Evolutionary conservation across 2,329 filamentous ascomycete species (phyloP).

Genomic region (Apiospora marii): DNA sequence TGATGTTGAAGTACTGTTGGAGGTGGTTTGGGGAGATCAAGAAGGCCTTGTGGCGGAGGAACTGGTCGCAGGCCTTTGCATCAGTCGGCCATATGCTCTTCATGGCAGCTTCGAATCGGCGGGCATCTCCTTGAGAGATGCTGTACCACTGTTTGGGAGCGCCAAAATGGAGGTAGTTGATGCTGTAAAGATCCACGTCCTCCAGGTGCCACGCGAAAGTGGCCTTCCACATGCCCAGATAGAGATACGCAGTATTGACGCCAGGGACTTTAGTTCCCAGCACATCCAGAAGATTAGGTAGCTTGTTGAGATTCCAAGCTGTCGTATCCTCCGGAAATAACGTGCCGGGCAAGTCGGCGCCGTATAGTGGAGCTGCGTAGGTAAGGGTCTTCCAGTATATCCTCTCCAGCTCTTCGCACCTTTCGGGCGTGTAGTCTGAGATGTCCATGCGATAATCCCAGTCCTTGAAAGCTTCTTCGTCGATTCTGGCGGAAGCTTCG

Average conservation of each 20-base stretch:
- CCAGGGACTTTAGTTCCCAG: conserved; percentile 95
- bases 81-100: conserved; percentile 93
- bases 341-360: conserved; percentile 94
- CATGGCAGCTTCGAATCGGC: conserved; percentile 94
- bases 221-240: conserved; percentile 99
- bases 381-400: conserved; percentile 98
- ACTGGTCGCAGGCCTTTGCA: conserved; percentile 94
- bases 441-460: conserved; percentile 92
- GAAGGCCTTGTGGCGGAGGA: conserved; percentile 96
- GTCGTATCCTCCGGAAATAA: conserved; percentile 88
- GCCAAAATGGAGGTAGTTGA: conserved; percentile 99
- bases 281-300: conserved; percentile 92
- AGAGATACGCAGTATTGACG: conserved; percentile 97
- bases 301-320: conserved; percentile 92
- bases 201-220: conserved; percentile 99
- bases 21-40: conserved; percentile 91
- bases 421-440: conserved; percentile 87
- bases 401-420: conserved; percentile 93
- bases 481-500: conserved; percentile 79
- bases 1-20: conserved; percentile 89
- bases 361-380: conserved; percentile 93
- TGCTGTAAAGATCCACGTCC: conserved; percentile 98
- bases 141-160: conserved; percentile 99
- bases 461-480: conserved; percentile 88
- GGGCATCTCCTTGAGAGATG: conserved; percentile 93